Evolutionary conservation across 1,284 basidiomycete genomes (phyloP).

Genomic region (Malassezia pachydermatis): DNA sequence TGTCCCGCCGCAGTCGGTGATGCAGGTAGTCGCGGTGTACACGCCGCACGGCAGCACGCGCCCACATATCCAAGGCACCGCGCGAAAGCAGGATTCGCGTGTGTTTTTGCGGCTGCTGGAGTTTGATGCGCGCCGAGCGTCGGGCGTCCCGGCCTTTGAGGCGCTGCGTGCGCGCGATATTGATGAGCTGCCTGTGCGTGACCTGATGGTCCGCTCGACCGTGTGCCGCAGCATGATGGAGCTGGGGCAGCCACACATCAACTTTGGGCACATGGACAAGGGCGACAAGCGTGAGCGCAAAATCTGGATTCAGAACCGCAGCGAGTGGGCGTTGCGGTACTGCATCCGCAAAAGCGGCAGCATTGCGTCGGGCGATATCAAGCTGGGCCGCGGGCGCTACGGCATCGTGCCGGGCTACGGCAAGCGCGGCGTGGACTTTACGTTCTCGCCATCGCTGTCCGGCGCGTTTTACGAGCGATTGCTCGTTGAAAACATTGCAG

Average conservation of each 20-base stretch:
- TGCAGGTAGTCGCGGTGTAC: conserved; percentile 51
- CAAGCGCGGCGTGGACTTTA: conserved; percentile 51
- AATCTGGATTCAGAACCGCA: conserved; percentile 52
- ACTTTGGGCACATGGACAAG: conserved; percentile 53
- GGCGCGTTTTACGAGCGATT: conserved; percentile 52
- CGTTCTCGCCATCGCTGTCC: conserved; percentile 48
- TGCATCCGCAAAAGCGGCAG: conserved; percentile 53
- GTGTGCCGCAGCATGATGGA: conserved; percentile 51
- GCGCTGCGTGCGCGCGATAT: conserved; percentile 36
- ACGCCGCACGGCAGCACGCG: conserved; percentile 51
- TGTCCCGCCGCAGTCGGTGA: conserved; percentile 44
- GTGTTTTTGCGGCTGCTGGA: conserved; percentile 51
- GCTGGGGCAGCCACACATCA: conserved; percentile 53
- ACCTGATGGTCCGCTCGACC: conserved; percentile 51
- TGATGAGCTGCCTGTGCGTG: conserved; percentile 52
- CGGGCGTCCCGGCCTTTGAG: conserved; percentile 34
- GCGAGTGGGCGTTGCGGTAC: conserved; percentile 51
- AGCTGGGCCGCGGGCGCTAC: conserved; percentile 51
- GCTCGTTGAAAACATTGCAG: conserved; percentile 52
- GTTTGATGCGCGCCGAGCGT: conserved; percentile 44
- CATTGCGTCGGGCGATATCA: conserved; percentile 53
- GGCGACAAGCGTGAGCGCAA: conserved; percentile 51
- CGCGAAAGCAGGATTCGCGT: conserved; percentile 52
- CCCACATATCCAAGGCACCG: conserved; percentile 50
- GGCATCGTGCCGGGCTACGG: conserved; percentile 53